Base-by-base conservation (phyloP, 2,329 filamentous ascomycete species). In the Zasmidium citrigriseum region DNA sequence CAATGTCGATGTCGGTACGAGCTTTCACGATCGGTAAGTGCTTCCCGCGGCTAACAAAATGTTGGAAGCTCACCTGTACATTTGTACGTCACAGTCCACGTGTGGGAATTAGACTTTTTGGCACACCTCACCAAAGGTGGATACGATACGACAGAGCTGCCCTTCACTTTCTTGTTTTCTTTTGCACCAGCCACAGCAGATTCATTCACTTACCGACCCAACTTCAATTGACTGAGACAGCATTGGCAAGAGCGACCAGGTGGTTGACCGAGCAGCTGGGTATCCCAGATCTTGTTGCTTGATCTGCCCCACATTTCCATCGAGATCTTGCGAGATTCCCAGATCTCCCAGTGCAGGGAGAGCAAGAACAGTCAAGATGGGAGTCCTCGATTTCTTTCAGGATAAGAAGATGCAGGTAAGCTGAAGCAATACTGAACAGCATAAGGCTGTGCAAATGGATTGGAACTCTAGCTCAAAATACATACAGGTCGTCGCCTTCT, bases 401-500 rank as follows among this genome's bases (percentile, higher is more conserved):
- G 64, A 66, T 49, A 64, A 64, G 59, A 64, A 65, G 55, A 52
- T 57, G 59, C 64, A 66, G 58, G 64, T 66, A 46, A 56, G 54
- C 16, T 27, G 25, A 16, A 22, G 2, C 38, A 38, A 27, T 41
- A 34, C 24, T 45, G 20, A 14, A 24, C 76, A 65, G 51, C 85
- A 84, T 54, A 87, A 80, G 23, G 84, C 80, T 47, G 23, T 11
- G 18, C 21, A 22, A 52, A 29, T 34, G 27, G 14, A 34, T 7
- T 34, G 27, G 27, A 7, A 34, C 14, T 16, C 16, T n/a, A 16
- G 27, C 59, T 64, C 18, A 63, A 53, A 34, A 46, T 55, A 45
- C 25, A 3, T 14, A 16, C 38, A 83, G 70, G 78, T 83, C 58
- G 79, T 83, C 46, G 69, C 81, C 58, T 83, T 83, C 71, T 80